Evolutionary conservation across 192 early-diverging fungal genomes (phyloP).

Genomic region (Coemansia guatemalensis): DNA sequence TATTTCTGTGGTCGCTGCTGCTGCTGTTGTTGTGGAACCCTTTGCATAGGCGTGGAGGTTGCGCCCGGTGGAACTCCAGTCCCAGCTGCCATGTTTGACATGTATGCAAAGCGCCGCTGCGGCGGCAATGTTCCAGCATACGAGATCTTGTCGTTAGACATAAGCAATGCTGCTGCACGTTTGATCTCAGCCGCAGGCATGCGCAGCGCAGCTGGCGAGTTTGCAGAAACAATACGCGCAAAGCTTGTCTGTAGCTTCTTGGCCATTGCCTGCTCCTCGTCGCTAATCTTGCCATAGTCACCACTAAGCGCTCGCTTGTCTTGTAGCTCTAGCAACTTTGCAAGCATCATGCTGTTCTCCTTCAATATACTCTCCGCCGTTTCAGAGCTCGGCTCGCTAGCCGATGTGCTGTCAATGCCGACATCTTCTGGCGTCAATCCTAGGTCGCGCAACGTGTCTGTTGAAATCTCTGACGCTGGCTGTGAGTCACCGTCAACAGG

Average conservation of each 20-base stretch:
- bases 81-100: slow-evolving; percentile 30
- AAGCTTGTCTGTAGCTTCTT: slow-evolving; percentile 27
- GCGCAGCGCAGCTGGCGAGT: slow-evolving; percentile 21
- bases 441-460: slow-evolving; percentile 14
- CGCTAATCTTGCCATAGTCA: slow-evolving; percentile 23
- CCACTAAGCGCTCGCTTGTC: slow-evolving; percentile 28
- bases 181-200: slow-evolving; percentile 36
- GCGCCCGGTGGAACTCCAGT: slow-evolving; percentile 27
- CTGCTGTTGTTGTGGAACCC: not conserved
- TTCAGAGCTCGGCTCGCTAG: not conserved
- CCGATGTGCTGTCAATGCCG: slow-evolving; percentile 4
- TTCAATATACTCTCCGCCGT: slow-evolving; percentile 31
- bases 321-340: slow-evolving; percentile 30
- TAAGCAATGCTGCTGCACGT: slow-evolving; percentile 23
- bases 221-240: slow-evolving; percentile 20
- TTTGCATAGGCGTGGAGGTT: slow-evolving; percentile 42
- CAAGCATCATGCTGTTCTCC: slow-evolving; percentile 29
- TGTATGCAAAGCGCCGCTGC: slow-evolving; percentile 43
- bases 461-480: slow-evolving; percentile 6
- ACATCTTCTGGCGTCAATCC: slow-evolving; percentile 20
- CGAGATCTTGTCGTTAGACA: slow-evolving; percentile 14
- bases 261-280: slow-evolving; percentile 31
- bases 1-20: not conserved
- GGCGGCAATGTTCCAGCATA: slow-evolving; percentile 47
- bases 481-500: not conserved